These are phyloP conservation scores for Eruca vesicaria DNA, from an alignment of 441 rosid species.

Conservation along the genomic window DNA sequence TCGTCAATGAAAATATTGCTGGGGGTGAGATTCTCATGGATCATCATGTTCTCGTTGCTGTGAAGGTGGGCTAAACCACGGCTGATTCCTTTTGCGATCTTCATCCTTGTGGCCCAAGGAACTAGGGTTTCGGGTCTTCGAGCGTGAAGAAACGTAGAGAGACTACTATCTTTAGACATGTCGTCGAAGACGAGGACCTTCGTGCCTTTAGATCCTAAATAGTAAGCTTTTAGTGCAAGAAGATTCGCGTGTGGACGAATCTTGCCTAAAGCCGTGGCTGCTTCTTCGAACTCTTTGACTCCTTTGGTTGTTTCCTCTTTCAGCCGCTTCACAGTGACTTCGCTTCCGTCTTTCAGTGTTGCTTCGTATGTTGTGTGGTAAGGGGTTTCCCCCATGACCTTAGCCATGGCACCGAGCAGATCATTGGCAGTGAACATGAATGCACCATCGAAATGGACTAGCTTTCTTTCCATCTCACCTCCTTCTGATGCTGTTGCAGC, in stretches of 20 bases:
- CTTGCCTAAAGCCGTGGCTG: constrained; percentile 54
- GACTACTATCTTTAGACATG: constrained; percentile 57
- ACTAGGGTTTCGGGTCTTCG: constrained; percentile 62
- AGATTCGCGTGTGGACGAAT: constrained; percentile 62
- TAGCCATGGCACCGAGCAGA: constrained; percentile 67
- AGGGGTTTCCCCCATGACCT: constrained; percentile 69
- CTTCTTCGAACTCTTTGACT: constrained; percentile 59
- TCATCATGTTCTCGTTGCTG: constrained; percentile 44
- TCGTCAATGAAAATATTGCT: constrained; percentile 64
- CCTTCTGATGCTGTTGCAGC: too few relatives aligned
- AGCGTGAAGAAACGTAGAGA: constrained; percentile 70
- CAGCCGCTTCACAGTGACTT: constrained; percentile 68
- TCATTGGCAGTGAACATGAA: constrained; percentile 73
- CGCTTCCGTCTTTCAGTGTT: constrained; percentile 58
- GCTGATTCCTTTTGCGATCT: constrained; percentile 49
- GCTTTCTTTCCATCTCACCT: constrained; percentile 68
- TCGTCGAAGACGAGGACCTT: constrained; percentile 74
- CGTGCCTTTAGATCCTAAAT: constrained; percentile 70
- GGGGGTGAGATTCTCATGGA: constrained; percentile 69
- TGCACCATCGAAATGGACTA: constrained; percentile 74
- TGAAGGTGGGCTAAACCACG: constrained; percentile 62
- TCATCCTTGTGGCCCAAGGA: constrained; percentile 69
- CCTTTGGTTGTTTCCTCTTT: constrained; percentile 71
- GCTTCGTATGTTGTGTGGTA: constrained; percentile 68
- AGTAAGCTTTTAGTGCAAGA: constrained; percentile 62